Evolutionary conservation across 1,284 basidiomycete genomes (phyloP), one percentile per base, ranked within the genome.

Genomic region (Sparassis latifolia): DNA sequence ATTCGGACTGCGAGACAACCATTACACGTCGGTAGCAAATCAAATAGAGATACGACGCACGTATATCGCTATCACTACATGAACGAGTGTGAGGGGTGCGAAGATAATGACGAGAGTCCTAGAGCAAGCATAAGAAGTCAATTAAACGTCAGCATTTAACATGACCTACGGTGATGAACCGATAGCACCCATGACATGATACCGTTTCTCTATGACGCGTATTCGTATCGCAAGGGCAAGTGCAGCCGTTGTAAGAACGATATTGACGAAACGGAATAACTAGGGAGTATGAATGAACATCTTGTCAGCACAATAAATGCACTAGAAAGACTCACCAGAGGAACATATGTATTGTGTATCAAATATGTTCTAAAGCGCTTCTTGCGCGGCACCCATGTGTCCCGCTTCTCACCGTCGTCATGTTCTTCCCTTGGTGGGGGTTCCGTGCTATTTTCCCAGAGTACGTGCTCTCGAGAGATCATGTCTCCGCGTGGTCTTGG

Each of bases 91-190:
- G 50, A 90, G 69, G 5, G 91, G 89, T 4, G 89, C 85, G 64
- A 93, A 92, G 48, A 95, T 85, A 59, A 96, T 89, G 48, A 91
- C 86, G 27, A 94, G 77, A 3, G 88, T 83, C 20, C 92, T 94
- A 55, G 51, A 45, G 45, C 38, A 45, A 52, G 12, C 37, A 38
- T 47, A 43, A 56, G 32, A n/a, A 39, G 30, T 38, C 20, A 20
- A 12, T 29, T 12, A 41, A 47, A 10, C 20, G 10, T 20, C 30
- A 42, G n/a, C 47, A 7, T n/a, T 38, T 38, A 48, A 49, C 7
- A 33, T n/a, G 20, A 77, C 85, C 55, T 67, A 89, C 86, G 86
- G 82, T 10, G 88, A 92, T 54, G 84, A 83, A 27, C 93, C 93
- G 28, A 95, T 76, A 3, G 82, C 79, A 30, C 90, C 89, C 66